A percentile compares a stretch with the other conserved stretches of the same genome.
Evolutionary conservation across 768 basidiomycete species (phyloP).

Genomic region (Chalciporus sphaerocephalus): DNA sequence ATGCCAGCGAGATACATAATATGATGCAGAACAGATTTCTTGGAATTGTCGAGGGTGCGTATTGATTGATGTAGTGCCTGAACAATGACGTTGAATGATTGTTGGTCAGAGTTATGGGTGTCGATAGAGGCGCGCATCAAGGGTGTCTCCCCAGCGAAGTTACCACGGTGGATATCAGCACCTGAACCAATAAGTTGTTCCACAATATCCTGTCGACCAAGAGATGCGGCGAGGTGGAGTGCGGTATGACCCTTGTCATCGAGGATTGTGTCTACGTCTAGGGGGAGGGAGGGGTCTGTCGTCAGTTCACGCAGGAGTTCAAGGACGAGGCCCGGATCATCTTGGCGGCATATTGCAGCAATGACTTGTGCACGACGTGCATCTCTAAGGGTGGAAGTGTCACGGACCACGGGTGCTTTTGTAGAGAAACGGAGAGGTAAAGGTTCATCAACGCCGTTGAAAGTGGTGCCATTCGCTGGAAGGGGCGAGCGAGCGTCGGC

Average conservation of each 20-base stretch:
- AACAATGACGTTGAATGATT: constrained; percentile 68
- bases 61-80: constrained; percentile 66
- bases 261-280: constrained; percentile 77
- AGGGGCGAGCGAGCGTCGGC: constrained; percentile 45
- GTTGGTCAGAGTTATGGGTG: constrained; percentile 77
- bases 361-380: constrained; percentile 59
- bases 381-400: constrained; percentile 48
- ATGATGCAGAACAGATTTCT: constrained; percentile 87
- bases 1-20: constrained; percentile 87
- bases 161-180: constrained; percentile 87
- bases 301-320: constrained; percentile 64
- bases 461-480: constrained; percentile 42
- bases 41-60: constrained; percentile 82
- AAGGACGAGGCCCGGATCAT: constrained; percentile 60
- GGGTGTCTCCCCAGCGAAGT: constrained; percentile 91
- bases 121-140: constrained; percentile 89
- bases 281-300: constrained; percentile 33
- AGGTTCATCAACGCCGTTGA: constrained; percentile 42
- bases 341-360: constrained; percentile 62
- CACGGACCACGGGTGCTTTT: constrained; percentile 55
- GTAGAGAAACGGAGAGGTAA: constrained; percentile 62
- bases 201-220: constrained; percentile 66
- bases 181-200: constrained; percentile 69
- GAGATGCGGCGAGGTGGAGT: constrained; percentile 86
- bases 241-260: constrained; percentile 95